Base-by-base conservation (phyloP, 176 grass and related monocot species). In the Aegilops tauschii region DNA sequence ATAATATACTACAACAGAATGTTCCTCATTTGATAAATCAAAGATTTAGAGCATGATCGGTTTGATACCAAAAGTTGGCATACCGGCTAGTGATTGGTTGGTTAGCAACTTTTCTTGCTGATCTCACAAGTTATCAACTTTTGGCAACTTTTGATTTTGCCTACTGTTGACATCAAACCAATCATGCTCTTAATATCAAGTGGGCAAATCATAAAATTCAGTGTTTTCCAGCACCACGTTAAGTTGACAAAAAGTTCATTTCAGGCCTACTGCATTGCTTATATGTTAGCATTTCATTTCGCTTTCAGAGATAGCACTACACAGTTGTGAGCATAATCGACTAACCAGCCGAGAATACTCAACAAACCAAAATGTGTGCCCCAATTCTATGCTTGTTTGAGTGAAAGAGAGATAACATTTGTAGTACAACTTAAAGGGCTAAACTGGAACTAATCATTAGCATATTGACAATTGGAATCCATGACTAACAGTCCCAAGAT, bases 1-100 rank as follows among this genome's bases (percentile, higher is more conserved):
- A 82, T 75, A 80, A 64, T 80, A 44, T 61, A 50, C 35, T 78
- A 27, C 49, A 66, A 47, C 36, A 31, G 13, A 44, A 64, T 80
- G 75, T 68, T 58, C 18, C 13, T 7, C 23, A 2, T 18, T 27
- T 5, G 25, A 11, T 16, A 76, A 76, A 30, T 30, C 17, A 14
- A 73, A 45, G 70, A 76, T 17, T 17, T 17, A 50, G 47, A 50
- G 47, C 12, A 50, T 16, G 47, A 14, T 50, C 3, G 13, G 5
- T 50, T 50, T 50, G 47, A 50, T 50, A 50, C 47, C 47, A 50
- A 50, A 16, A 50, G 14, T 50, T 50, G 47, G 47, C 47, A 50
- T 50, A 13, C 47, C 47, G 4, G 13, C 47, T 16, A 50, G 47
- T 50, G 47, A 50, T 16, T 16, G 47, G 47, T 50, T 50, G 13